A percentile compares a stretch with the other conserved stretches of the same genome.
phyloP scores from a whole-genome alignment of 208 protist genomes.

The Trypanosoma theileri region DNA sequence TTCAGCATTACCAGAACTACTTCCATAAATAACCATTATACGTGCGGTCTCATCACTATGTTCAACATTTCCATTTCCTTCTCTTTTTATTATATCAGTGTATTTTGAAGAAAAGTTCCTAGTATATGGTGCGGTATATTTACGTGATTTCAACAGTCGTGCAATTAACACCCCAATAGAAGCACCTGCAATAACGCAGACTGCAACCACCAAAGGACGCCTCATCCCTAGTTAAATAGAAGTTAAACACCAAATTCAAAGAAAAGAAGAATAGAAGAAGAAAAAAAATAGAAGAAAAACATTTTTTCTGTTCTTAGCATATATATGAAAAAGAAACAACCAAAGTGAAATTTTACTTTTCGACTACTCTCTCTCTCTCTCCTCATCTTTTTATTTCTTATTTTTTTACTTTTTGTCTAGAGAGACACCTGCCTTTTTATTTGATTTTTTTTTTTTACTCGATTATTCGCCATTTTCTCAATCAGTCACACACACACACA shows the following conservation, averaged over 20 bases:
- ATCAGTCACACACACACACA: slow-evolving; percentile 1
- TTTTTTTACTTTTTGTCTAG: no score
- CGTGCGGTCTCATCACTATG: slow-evolving; percentile 11
- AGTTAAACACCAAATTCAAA: background rate
- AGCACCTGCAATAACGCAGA: slow-evolving; percentile 11
- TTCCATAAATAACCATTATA: slow-evolving; percentile 73
- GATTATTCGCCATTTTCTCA: background rate
- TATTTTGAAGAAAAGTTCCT: slow-evolving; percentile 26
- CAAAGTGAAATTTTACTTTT: background rate
- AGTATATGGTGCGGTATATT: background rate
- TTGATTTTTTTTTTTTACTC: background rate
- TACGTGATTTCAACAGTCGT: slow-evolving; percentile 13
- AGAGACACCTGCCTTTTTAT: no score
- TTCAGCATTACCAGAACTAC: slow-evolving; percentile 71
- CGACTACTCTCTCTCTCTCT: no score
- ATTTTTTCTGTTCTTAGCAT: background rate
- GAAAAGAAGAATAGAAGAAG: slow-evolving; percentile 5
- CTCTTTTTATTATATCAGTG: slow-evolving; percentile 5
- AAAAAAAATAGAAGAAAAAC: background rate
- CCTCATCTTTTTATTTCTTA: no score
- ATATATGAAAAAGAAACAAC: background rate
- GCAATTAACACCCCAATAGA: slow-evolving; percentile 3
- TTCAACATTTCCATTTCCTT: background rate
- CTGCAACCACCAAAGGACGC: slow-evolving; percentile 7
- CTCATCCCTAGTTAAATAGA: slow-evolving; percentile 26